A percentile compares a stretch with the other conserved stretches of the same genome.
Evolutionary conservation across 129 eudicot species (phyloP).

Genomic region (Pseudognaphalium luteoalbum): DNA sequence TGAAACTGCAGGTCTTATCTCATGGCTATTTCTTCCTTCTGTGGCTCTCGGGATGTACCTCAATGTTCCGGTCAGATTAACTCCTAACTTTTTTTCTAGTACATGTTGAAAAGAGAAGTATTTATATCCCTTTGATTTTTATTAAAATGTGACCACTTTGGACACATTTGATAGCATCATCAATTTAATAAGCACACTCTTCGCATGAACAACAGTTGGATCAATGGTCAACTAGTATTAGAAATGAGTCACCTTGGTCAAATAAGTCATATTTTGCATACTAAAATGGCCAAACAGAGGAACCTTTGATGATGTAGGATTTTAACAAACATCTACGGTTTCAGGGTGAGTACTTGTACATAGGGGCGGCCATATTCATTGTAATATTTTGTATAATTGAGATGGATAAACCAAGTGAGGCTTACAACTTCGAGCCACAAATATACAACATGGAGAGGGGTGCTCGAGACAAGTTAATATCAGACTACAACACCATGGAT

Average conservation of each 20-base stretch:
- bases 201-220: too few relatives aligned
- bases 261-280: too few relatives aligned
- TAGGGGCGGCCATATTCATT: constrained; percentile 82
- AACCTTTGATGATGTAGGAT: background rate
- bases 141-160: background rate
- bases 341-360: constrained; percentile 92
- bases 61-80: constrained; percentile 66
- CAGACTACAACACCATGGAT: constrained; percentile 94
- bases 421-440: constrained; percentile 92
- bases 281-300: background rate
- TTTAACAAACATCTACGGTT: constrained; percentile 5
- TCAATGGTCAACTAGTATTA: too few relatives aligned
- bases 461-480: constrained; percentile 82
- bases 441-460: constrained; percentile 90
- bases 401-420: constrained; percentile 93
- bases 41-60: constrained; percentile 85
- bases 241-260: too few relatives aligned
- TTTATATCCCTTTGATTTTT: background rate
- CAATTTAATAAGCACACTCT: too few relatives aligned
- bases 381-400: constrained; percentile 76
- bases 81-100: constrained; percentile 11
- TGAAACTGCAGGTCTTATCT: constrained; percentile 60
- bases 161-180: background rate
- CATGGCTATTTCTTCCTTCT: constrained; percentile 94
- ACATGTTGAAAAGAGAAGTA: background rate